Evolutionary conservation across 805 yeast genomes (phyloP).

Genomic region (Jamesozyma spencerorum): DNA sequence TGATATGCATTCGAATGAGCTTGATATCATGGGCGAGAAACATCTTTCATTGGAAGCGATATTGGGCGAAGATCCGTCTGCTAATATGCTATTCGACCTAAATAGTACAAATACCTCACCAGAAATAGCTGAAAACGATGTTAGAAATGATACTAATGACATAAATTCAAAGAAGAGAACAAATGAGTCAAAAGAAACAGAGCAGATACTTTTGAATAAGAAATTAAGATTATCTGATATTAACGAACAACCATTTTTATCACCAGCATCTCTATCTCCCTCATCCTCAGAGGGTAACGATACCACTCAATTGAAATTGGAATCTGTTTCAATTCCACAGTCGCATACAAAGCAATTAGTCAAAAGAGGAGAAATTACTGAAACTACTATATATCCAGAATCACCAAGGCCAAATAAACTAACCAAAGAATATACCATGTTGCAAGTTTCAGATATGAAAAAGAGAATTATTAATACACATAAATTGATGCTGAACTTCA

Average conservation of each 20-base stretch:
- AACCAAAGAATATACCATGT: conserved; percentile 25
- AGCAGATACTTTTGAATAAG: neutral
- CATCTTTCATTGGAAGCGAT: conserved; percentile 20
- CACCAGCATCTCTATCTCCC: conserved; percentile 33
- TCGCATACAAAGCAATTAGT: neutral
- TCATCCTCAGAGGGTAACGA: conserved; percentile 13
- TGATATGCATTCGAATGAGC: conserved; percentile 6
- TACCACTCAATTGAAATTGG: conserved; percentile 9
- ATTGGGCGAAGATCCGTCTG: conserved; percentile 10
- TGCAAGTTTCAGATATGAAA: conserved; percentile 26
- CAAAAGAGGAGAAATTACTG: conserved; percentile 1
- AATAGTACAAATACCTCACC: no score
- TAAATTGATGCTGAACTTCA: conserved; percentile 26
- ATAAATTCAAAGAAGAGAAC: neutral
- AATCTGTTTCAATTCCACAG: conserved; percentile 2
- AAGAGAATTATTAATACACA: conserved; percentile 28
- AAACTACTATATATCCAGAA: conserved; percentile 1
- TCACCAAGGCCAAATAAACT: conserved; percentile 14
- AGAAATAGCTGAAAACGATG: conserved; percentile 1
- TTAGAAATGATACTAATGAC: neutral
- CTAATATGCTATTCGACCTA: conserved; percentile 12
- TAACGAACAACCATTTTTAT: conserved; percentile 12
- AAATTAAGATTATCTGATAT: neutral
- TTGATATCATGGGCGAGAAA: conserved; percentile 12
- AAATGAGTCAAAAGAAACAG: neutral